These are phyloP conservation scores for Tuctoria greenei DNA, from an alignment of 176 grass and related monocot species.

Conservation along the genomic window DNA sequence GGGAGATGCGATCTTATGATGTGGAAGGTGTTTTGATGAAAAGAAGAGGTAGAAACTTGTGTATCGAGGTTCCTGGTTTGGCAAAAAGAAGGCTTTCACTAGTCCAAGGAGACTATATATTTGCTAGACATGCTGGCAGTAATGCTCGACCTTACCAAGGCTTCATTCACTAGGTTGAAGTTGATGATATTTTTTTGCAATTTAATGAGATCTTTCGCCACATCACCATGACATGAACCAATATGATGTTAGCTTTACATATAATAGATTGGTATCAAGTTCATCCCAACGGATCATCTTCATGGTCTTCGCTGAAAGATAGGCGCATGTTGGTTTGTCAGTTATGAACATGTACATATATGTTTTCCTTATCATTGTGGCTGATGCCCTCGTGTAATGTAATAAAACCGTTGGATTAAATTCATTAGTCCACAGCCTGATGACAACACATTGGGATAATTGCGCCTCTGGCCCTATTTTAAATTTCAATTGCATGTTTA, in stretches of 20 bases:
- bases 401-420: too few species aligned
- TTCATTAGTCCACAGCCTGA: too few species aligned
- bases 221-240: conserved; percentile 41
- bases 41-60: conserved; percentile 53
- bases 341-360: too few species aligned
- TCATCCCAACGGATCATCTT: too few species aligned
- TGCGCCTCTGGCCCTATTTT: too few species aligned
- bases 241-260: conserved; percentile 78
- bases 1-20: too few species aligned
- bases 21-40: conserved; percentile 72
- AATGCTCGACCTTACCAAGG: conserved; percentile 58
- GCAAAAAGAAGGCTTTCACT: conserved; percentile 83
- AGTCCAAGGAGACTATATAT: conserved; percentile 69
- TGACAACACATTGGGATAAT: too few species aligned
- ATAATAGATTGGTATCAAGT: conserved; percentile 95
- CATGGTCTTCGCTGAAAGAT: too few species aligned
- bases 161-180: conserved; percentile 85
- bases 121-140: conserved; percentile 49
- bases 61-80: conserved; percentile 76
- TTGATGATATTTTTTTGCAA: conserved; percentile 82
- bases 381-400: too few species aligned
- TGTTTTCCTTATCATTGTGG: too few species aligned
- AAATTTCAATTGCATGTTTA: too few species aligned
- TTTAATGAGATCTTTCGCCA: conserved; percentile 60
- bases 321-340: too few species aligned